Evolutionary conservation across 1,284 basidiomycete genomes (phyloP), one percentile per base, ranked within the genome.

Genomic region (Moniliophthora roreri): DNA sequence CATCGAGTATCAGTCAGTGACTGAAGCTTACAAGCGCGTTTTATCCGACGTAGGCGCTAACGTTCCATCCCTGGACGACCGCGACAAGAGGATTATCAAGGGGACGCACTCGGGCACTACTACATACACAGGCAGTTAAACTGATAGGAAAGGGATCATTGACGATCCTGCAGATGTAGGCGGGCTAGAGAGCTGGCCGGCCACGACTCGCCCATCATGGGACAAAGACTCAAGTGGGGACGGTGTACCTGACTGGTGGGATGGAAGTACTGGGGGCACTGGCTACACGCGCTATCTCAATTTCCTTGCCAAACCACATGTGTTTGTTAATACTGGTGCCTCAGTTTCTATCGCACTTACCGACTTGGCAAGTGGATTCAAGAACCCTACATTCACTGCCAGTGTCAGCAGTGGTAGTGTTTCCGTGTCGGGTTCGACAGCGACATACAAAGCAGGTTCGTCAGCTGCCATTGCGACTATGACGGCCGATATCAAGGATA

Each of bases 181-280:
- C 15, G 52, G 52, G 7, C 48, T 54, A 13, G 52, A 50, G 28
- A 13, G 23, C 15, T 50, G 23, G 23, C 52, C 48, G 16, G n/a
- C 18, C 28, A 41, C 48, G 23, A 34, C 20, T 18, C 45, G 52
- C 7, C 21, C 45, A 4, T 26, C 45, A 1, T 26, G 44, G 15
- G 38, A 15, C 24, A 38, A 37, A 37, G 52, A 54, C 40, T 24
- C 48, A 3, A 24, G 50, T 36, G 24, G 37, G n/a, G 52, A 54
- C 16, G 52, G 52, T 15, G 34, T 54, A n/a, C 35, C 52, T 13
- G 52, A 54, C 37, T 54, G 52, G 52, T 54, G 52, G 52, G 52
- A 50, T 36, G 52, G 52, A 28, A 50, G 48, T n/a, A 50, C n/a
- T 15, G 52, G 48, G 7, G 52, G 52, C 3, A 37, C 15, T 21